Percentiles rank a stretch among this genome's conserved stretches.
phyloP scores from a whole-genome alignment of 441 rosid species.

The Melastoma candidum region DNA sequence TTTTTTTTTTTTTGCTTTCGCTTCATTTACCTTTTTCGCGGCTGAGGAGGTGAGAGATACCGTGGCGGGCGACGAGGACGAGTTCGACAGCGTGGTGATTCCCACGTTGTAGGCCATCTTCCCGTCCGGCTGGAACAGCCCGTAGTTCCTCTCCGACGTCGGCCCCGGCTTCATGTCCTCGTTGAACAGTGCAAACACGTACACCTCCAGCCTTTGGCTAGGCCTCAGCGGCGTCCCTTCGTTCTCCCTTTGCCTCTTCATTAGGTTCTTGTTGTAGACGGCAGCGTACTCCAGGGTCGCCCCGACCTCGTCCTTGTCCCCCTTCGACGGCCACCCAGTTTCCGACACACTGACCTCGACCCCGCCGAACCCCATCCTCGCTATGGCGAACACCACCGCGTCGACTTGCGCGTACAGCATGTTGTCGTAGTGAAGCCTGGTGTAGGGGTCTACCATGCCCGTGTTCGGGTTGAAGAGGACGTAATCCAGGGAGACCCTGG shows the following conservation, averaged over 20 bases:
- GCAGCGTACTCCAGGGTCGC: conserved; percentile 50
- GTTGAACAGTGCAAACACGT: conserved; percentile 58
- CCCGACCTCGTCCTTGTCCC: conserved; percentile 44
- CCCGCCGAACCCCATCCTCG: conserved; percentile 36
- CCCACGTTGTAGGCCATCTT: conserved; percentile 76
- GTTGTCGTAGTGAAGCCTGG: conserved; percentile 51
- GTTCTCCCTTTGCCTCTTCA: conserved; percentile 38
- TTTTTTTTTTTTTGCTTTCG: conserved; percentile 11
- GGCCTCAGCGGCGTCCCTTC: conserved; percentile 69
- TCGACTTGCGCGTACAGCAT: conserved; percentile 60
- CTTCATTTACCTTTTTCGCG: conserved; percentile 44
- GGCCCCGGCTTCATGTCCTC: conserved; percentile 75
- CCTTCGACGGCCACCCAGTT: conserved; percentile 77
- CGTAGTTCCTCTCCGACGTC: conserved; percentile 64
- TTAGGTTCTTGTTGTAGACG: conserved; percentile 38
- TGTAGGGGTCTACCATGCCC: conserved; percentile 57
- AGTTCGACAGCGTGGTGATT: conserved; percentile 37
- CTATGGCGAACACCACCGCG: conserved; percentile 49
- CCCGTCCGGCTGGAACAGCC: conserved; percentile 55
- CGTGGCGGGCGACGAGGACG: conserved; percentile 47
- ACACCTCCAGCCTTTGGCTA: conserved; percentile 41
- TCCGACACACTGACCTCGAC: conserved; percentile 57
- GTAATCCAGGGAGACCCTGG: conserved; percentile 43
- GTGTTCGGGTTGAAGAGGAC: conserved; percentile 50
- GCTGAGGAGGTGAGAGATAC: conserved; percentile 73